These are phyloP conservation scores for Cicer pinnatifidum DNA, from an alignment of 306 rosid species.

Conservation along the genomic window DNA sequence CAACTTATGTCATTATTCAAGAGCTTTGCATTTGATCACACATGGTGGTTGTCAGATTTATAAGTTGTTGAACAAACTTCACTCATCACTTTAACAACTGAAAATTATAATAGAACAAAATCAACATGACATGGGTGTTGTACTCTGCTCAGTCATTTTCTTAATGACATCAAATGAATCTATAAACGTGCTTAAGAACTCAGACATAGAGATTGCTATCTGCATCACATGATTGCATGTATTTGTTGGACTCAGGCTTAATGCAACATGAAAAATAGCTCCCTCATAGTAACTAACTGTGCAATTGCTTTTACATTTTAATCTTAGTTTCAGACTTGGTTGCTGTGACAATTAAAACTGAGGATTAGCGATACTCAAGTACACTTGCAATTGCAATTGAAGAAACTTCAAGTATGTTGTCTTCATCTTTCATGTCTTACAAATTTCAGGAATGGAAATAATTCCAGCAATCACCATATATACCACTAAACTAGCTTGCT, in stretches of 20 bases:
- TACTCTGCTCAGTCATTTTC: not conserved
- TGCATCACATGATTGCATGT: constrained; percentile 3
- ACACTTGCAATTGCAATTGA: constrained; percentile 73
- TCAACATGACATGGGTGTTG: not conserved
- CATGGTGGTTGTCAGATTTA: constrained; percentile 14
- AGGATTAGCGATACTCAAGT: constrained; percentile 79
- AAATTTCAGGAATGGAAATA: constrained; percentile 27
- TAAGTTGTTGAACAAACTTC: not conserved
- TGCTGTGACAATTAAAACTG: constrained; percentile 63
- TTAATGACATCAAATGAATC: constrained; percentile 23
- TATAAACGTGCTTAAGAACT: constrained; percentile 23
- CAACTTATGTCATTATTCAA: not conserved
- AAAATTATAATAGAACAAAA: not conserved
- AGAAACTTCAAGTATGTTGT: constrained; percentile 65
- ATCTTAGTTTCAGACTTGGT: constrained; percentile 52
- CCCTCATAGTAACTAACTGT: not conserved
- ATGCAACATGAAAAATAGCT: not conserved
- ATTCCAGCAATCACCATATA: not conserved
- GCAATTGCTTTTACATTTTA: too few relatives aligned
- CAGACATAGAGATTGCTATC: not conserved
- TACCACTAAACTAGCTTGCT: not conserved
- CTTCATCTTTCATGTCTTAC: constrained; percentile 20
- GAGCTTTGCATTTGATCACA: not conserved
- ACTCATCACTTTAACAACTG: not conserved
- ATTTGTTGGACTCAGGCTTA: too few relatives aligned